Evolutionary conservation across 2,329 filamentous ascomycete genomes (phyloP).

Genomic region (Aspergillus alliaceus): DNA sequence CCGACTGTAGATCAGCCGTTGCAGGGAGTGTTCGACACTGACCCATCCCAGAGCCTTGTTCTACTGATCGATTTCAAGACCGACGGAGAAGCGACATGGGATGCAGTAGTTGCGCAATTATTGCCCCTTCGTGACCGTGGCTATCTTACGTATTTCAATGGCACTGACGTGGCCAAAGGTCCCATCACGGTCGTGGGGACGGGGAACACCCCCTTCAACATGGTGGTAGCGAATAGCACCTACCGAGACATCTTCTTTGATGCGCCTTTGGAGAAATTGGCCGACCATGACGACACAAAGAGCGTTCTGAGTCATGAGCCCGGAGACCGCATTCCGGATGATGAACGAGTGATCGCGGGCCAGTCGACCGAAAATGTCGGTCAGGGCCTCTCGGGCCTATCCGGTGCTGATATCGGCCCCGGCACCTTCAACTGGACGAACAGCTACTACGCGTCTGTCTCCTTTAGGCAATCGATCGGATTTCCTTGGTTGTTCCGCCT

Average conservation of each 20-base stretch:
- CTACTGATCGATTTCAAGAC: slow-evolving; percentile 56
- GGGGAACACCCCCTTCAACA: slow-evolving; percentile 53
- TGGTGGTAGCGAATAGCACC: slow-evolving; percentile 46
- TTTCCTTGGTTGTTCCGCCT: slow-evolving; percentile 52
- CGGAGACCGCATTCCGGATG: neutral
- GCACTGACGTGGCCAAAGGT: slow-evolving; percentile 39
- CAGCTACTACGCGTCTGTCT: slow-evolving; percentile 59
- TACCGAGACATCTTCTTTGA: slow-evolving; percentile 59
- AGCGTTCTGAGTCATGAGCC: neutral
- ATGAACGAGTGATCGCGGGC: neutral
- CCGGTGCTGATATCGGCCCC: slow-evolving; percentile 33
- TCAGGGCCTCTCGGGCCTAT: slow-evolving; percentile 49
- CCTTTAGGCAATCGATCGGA: slow-evolving; percentile 52
- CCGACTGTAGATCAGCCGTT: slow-evolving; percentile 26
- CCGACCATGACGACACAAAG: slow-evolving; percentile 17
- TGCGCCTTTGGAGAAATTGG: slow-evolving; percentile 48
- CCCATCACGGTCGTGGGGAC: slow-evolving; percentile 56
- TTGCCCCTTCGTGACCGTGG: slow-evolving; percentile 48
- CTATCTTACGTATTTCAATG: slow-evolving; percentile 55
- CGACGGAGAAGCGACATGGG: slow-evolving; percentile 38
- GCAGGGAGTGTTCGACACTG: slow-evolving; percentile 53
- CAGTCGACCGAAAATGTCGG: slow-evolving; percentile 30
- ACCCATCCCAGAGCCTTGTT: slow-evolving; percentile 50
- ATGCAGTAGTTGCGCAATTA: slow-evolving; percentile 44
- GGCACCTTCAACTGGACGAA: slow-evolving; percentile 51